phyloP scores from a whole-genome alignment of 2,329 filamentous ascomycete genomes.

The Claviceps fusiformis region DNA sequence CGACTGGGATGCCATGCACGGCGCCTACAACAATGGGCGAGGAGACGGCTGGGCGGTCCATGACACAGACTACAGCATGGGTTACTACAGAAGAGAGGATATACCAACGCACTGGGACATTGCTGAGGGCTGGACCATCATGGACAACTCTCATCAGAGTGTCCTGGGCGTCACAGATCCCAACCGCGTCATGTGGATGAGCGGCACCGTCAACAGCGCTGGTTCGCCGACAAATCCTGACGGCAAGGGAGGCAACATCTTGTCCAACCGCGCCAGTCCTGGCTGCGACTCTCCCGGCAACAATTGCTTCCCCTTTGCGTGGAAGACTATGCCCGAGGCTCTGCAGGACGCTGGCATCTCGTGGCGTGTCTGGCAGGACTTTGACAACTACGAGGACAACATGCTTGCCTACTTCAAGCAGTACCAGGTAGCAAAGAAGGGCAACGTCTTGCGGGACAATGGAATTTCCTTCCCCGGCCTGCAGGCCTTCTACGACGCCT shows the following conservation, averaged over 20 bases:
- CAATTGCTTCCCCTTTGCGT: constrained; percentile 37
- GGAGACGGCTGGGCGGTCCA: constrained; percentile 34
- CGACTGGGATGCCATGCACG: constrained; percentile 36
- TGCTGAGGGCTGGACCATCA: constrained; percentile 37
- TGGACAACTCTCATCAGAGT: constrained; percentile 10
- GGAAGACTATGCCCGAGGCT: constrained; percentile 35
- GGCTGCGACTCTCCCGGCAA: constrained; percentile 27
- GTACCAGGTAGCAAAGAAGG: constrained; percentile 8
- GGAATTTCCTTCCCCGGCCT: constrained; percentile 30
- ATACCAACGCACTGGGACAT: constrained; percentile 40
- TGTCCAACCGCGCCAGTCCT: constrained; percentile 10
- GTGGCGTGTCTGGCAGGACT: constrained; percentile 36
- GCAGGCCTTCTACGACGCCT: constrained; percentile 33
- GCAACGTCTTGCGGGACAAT: constrained; percentile 6
- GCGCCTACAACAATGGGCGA: constrained; percentile 31
- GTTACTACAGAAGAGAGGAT: constrained; percentile 34
- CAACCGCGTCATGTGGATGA: constrained; percentile 25
- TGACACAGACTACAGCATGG: constrained; percentile 21
- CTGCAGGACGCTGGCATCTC: constrained; percentile 33
- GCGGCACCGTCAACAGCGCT: constrained; percentile 34
- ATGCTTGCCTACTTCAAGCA: constrained; percentile 30
- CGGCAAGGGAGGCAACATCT: constrained; percentile 30
- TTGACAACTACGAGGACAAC: constrained; percentile 38
- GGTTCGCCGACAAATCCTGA: constrained; percentile 17
- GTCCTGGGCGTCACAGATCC: constrained; percentile 26